phyloP scores from a whole-genome alignment of 495 filamentous ascomycete species.

The Penicillium daleae region DNA sequence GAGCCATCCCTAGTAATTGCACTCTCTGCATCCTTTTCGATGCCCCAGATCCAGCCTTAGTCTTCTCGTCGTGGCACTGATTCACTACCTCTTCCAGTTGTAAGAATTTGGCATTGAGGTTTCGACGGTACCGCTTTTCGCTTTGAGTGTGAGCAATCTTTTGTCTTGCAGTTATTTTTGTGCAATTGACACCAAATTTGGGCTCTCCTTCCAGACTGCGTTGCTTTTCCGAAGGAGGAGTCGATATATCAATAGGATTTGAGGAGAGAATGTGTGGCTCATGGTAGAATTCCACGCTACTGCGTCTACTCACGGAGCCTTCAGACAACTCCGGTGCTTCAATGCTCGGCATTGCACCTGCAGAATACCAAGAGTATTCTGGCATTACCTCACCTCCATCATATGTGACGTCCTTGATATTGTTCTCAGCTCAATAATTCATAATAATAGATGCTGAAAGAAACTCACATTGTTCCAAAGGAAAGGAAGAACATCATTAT shows the following conservation, averaged over 20 bases:
- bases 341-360: background rate
- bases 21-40: background rate
- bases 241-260: background rate
- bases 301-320: background rate
- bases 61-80: background rate
- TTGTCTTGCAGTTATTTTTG: background rate
- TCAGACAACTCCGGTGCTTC: background rate
- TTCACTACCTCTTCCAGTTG: background rate
- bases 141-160: constrained; percentile 1
- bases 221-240: background rate
- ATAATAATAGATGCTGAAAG: background rate
- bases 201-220: background rate
- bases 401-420: background rate
- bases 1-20: background rate
- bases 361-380: background rate
- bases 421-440: background rate
- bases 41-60: background rate
- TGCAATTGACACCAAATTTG: background rate
- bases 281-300: background rate
- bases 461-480: background rate
- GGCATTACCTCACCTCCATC: background rate
- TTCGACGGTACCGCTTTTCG: background rate
- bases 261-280: background rate
- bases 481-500: background rate
- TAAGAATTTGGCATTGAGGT: background rate